phyloP scores from a whole-genome alignment of 2,329 filamentous ascomycete species.

The Verticillium zaregamsianum region DNA sequence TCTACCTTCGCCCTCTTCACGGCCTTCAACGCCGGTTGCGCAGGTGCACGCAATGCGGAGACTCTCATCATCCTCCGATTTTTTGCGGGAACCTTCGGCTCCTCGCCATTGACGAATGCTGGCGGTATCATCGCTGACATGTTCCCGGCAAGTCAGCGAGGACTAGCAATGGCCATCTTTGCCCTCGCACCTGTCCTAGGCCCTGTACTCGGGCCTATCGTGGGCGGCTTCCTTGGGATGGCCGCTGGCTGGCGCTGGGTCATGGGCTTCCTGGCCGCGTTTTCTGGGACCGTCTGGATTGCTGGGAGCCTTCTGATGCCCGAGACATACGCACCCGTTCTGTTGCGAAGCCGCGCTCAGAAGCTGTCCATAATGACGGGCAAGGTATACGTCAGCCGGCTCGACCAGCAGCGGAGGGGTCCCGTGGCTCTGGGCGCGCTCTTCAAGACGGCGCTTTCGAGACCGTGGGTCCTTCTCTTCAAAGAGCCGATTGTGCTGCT shows the following conservation, averaged over 20 bases:
- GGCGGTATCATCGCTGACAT: slow-evolving; percentile 61
- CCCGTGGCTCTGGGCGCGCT: slow-evolving; percentile 41
- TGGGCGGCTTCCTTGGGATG: slow-evolving; percentile 62
- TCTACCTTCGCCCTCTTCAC: slow-evolving; percentile 51
- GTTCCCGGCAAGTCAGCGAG: slow-evolving; percentile 47
- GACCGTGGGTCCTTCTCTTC: slow-evolving; percentile 68
- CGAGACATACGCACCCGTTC: slow-evolving; percentile 23
- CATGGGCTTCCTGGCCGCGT: slow-evolving; percentile 59
- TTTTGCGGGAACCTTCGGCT: slow-evolving; percentile 59
- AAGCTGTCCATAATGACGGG: slow-evolving; percentile 15
- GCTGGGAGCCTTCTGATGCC: slow-evolving; percentile 41
- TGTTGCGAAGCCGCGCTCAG: slow-evolving; percentile 19
- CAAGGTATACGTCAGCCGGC: slow-evolving; percentile 20
- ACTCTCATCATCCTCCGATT: slow-evolving; percentile 60
- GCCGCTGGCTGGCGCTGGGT: slow-evolving; percentile 69
- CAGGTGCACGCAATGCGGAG: slow-evolving; percentile 52
- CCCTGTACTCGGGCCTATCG: slow-evolving; percentile 59
- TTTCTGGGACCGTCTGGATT: slow-evolving; percentile 32
- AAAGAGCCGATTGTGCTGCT: slow-evolving; percentile 66
- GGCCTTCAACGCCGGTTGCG: slow-evolving; percentile 57
- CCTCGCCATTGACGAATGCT: slow-evolving; percentile 57
- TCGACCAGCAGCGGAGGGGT: slow-evolving; percentile 41
- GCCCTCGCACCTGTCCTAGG: slow-evolving; percentile 64
- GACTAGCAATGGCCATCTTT: slow-evolving; percentile 60
- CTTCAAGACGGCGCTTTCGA: slow-evolving; percentile 32